A percentile compares a stretch with the other conserved stretches of the same genome.
Conservation (phyloP, 1,284 basidiomycete genomes). For the Tilletia setariae region DNA sequence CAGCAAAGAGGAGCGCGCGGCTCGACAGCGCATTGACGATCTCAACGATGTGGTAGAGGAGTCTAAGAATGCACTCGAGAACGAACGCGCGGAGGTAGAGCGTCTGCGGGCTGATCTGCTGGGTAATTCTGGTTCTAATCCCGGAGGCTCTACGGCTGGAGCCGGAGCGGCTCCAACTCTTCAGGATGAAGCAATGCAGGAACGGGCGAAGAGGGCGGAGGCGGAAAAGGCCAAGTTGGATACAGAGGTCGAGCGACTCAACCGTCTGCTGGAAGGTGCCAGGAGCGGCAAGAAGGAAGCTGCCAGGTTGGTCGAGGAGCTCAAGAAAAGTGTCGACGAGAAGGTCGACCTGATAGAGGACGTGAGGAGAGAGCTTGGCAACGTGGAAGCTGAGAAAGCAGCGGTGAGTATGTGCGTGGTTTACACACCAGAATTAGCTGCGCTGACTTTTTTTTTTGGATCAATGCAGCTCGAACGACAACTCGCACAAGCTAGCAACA, state of each 20-base stretch:
- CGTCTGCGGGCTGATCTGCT: constrained; percentile 66
- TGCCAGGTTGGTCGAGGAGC: constrained; percentile 8
- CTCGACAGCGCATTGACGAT: constrained; percentile 52
- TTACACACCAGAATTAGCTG: neutral
- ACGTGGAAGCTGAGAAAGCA: neutral
- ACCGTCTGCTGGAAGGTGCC: constrained; percentile 56
- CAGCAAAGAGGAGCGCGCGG: constrained; percentile 60
- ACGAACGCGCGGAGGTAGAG: constrained; percentile 87
- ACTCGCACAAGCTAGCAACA: constrained; percentile 2
- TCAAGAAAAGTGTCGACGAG: constrained; percentile 15
- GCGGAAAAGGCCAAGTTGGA: constrained; percentile 25
- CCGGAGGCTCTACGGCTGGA: neutral
- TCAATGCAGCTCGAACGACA: neutral
- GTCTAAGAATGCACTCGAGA: constrained; percentile 81
- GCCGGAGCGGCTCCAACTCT: neutral
- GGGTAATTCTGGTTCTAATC: neutral
- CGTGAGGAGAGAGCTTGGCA: constrained; percentile 4
- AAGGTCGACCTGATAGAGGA: constrained; percentile 27
- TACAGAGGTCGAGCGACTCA: constrained; percentile 61
- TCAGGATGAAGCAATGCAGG: constrained; percentile 35
- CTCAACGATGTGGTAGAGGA: constrained; percentile 83
- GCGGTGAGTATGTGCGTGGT: constrained; percentile 4
- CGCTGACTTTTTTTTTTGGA: neutral
- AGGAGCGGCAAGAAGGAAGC: constrained; percentile 49
- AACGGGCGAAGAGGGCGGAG: constrained; percentile 34